Base-by-base conservation (phyloP, 2,329 filamentous ascomycete genomes). In the Nemania sp. region DNA sequence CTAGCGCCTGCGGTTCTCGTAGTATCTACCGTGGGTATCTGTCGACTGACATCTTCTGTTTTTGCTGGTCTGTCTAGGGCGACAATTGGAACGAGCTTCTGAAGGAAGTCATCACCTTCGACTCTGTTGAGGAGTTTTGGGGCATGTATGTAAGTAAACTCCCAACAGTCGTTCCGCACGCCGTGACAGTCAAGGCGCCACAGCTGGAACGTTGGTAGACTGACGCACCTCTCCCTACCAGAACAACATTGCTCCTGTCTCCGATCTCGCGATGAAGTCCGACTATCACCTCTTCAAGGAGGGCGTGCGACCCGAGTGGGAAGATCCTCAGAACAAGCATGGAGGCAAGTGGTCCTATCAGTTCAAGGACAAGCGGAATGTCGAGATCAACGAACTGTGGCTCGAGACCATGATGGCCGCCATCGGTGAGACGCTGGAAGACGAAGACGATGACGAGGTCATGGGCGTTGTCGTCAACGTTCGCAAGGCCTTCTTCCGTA, bases 381-480 rank as follows among this genome's bases (percentile, higher is more conserved):
- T 96, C 72, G 90, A 93, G 66, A 95, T 97, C 73, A 93, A 99
- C 72, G 89, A 93, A 54, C 82, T 96, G 50, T 99, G 94, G 94
- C 86, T 99, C 56, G 90, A 97, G 73, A 90, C 96, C 60, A 96
- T 99, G 86, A 88, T 99, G 66, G 86, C 89, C 26, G 94, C 92
- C 51, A 97, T 99, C 64, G 94, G 94, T 69, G 95, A 99, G 82
- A 97, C 93, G 22, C 88, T 99, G 50, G 94, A 99, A 79, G 87
- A 90, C 34, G 92, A 97, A 70, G 87, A 88, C 28, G 94, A 97
- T 70, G 92, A 92, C 66, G 95, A 99, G 75, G 89, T 99, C 73
- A 97, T 97, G 94, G 94, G 94, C 61, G 95, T 99, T 28, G 94
- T 99, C 22, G 92, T 97, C 79, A 99, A 99, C 75, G 93, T 99